Evolutionary conservation across 1,284 basidiomycete genomes (phyloP), one percentile per base, ranked within the genome.

Genomic region (Ustilago cynodontis): DNA sequence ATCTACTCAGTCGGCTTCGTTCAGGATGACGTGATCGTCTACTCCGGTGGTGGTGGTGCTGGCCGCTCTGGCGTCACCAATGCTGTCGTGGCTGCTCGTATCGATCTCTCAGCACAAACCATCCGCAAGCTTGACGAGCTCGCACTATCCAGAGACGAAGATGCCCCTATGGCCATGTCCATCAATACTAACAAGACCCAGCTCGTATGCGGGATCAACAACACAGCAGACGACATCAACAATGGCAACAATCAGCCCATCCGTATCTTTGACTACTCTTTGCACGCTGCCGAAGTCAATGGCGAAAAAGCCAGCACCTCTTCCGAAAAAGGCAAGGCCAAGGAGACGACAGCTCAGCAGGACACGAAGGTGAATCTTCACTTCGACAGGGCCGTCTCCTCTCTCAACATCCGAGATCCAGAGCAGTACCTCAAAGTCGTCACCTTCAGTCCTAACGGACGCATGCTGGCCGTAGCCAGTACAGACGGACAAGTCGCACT

Each of bases 141-240:
- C 49, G 77, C 64, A 31, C 78, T 85, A 20, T 77, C 77, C 10
- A 31, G 77, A 16, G 75, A 83, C 26, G 83, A 85, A 49, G 84
- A 85, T 58, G 84, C 84, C 29, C 84, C 84, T 1, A 85, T 85
- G 83, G 78, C 80, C 50, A 64, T 85, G 63, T 67, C 82, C 11
- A 67, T 83, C 59, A 71, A 82, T 55, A 20, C 54, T 13, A 41
- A 63, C 16, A 66, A 66, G 26, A 43, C 52, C 1, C 63, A 71
- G 28, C 56, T 85, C 33, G 71, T 85, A 13, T 76, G 73, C 49
- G 84, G 80, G 22, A 81, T 85, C 71, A 85, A 85, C 71, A 77
- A 71, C 28, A 31, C 59, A 1, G 74, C 69, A 0, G 66, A 70
- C 0, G 51, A 69, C 9, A 37, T 84, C 33, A 76, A 60, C 39